Percentiles rank a stretch among this genome's conserved stretches.
These are phyloP conservation scores for Lipomyces starkeyi DNA, from an alignment of 805 yeast species.

Conservation along the genomic window DNA sequence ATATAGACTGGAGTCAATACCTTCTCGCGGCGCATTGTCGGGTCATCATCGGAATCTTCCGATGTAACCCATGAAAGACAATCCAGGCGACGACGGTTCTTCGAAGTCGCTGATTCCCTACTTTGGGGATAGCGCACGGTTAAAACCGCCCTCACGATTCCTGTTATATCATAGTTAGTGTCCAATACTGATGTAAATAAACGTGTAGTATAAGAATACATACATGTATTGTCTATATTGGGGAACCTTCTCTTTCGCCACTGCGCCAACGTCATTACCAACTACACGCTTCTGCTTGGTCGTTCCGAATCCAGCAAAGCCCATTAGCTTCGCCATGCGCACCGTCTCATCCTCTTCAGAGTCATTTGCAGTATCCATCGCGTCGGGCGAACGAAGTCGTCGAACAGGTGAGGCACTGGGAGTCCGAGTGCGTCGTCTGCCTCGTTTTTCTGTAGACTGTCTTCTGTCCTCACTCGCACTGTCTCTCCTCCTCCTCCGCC, in stretches of 20 bases:
- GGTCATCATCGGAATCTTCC: too few relatives aligned
- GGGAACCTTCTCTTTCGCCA: slow-evolving; percentile 42
- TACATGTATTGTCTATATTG: slow-evolving; percentile 51
- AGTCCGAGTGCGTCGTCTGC: slow-evolving; percentile 14
- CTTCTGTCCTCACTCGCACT: neutral
- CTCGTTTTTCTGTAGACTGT: neutral
- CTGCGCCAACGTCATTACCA: slow-evolving; percentile 48
- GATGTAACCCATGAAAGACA: too few relatives aligned
- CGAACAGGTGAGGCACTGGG: slow-evolving; percentile 19
- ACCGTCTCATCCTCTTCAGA: slow-evolving; percentile 35
- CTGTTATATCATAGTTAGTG: slow-evolving; percentile 6
- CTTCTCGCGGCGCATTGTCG: too few relatives aligned
- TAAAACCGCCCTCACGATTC: slow-evolving; percentile 32
- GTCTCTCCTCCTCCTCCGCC: neutral
- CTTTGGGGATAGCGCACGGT: slow-evolving; percentile 15
- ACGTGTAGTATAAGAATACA: slow-evolving; percentile 5
- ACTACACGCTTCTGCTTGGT: slow-evolving; percentile 52
- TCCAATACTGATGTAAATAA: neutral
- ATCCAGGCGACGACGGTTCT: too few relatives aligned
- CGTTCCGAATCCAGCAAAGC: slow-evolving; percentile 50
- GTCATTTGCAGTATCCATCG: slow-evolving; percentile 22
- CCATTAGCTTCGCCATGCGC: slow-evolving; percentile 50
- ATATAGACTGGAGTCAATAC: too few relatives aligned
- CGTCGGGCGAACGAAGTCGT: slow-evolving; percentile 21
- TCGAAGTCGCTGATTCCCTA: too few relatives aligned